Conservation (phyloP, 2,329 filamentous ascomycete species). For the Fusarium succisae region DNA sequence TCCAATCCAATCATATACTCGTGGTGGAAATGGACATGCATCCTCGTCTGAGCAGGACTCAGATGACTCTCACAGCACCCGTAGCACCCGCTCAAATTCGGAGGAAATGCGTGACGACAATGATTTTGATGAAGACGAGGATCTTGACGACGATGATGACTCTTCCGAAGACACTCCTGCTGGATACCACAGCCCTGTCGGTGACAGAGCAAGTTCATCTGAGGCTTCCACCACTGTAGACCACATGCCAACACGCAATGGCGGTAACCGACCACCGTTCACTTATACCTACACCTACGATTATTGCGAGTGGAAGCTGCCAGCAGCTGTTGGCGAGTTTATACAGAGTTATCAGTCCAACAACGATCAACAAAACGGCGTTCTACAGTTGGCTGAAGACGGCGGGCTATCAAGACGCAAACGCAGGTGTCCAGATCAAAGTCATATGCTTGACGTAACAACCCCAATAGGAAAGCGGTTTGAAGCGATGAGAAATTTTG, state of each 20-base stretch:
- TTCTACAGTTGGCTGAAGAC: background rate
- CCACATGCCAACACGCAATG: background rate
- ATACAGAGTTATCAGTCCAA: background rate
- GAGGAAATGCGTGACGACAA: background rate
- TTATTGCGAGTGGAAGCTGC: background rate
- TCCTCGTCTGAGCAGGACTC: background rate
- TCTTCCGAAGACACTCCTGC: background rate
- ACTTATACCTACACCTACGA: background rate
- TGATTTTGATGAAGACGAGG: background rate
- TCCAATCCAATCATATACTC: background rate
- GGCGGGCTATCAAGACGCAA: background rate
- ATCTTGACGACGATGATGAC: background rate
- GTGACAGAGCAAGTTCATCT: background rate
- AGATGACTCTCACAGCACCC: background rate
- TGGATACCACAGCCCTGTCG: background rate
- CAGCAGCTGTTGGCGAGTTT: conserved; percentile 10
- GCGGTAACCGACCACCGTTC: background rate
- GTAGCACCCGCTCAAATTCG: background rate
- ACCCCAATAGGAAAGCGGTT: conserved; percentile 14
- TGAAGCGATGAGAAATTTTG: conserved; percentile 24
- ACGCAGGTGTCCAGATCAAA: conserved; percentile 5
- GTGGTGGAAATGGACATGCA: background rate
- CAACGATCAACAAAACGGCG: background rate
- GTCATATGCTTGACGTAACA: background rate
- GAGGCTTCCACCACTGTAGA: conserved; percentile 17